Evolutionary conservation across 768 basidiomycete genomes (phyloP).

Genomic region (Rhizopogon sp.): DNA sequence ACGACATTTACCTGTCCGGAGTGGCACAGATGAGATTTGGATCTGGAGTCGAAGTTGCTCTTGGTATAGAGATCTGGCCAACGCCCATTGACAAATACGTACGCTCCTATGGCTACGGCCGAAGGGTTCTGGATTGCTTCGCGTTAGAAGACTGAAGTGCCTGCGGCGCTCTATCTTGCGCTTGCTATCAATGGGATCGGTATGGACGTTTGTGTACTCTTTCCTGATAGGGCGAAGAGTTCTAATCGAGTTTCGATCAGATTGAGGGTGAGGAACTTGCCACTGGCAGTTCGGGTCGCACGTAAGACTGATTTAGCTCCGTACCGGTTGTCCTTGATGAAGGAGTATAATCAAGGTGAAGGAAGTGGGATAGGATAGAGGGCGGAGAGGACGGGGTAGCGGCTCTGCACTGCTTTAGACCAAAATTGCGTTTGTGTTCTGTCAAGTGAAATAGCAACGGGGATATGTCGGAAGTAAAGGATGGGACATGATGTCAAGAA

Average conservation of each 20-base stretch:
- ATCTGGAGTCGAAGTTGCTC: no score
- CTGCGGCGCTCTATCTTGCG: background rate
- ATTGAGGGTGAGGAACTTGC: slow-evolving; percentile 1
- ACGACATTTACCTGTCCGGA: no score
- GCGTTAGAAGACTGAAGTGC: background rate
- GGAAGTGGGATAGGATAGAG: background rate
- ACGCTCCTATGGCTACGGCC: no score
- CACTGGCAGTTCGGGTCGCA: background rate
- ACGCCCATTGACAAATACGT: no score
- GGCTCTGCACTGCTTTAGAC: background rate
- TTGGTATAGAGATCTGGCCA: no score
- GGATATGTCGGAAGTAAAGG: background rate
- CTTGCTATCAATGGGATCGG: background rate
- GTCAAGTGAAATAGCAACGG: background rate
- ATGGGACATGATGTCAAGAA: no score
- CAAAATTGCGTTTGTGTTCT: background rate
- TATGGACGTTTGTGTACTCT: background rate
- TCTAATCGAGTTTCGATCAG: slow-evolving; percentile 1
- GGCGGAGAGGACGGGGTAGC: background rate
- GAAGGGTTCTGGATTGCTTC: no score
- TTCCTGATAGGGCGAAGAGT: background rate
- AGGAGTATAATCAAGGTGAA: background rate
- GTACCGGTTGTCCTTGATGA: background rate
- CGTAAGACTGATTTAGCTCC: slow-evolving; percentile 1
- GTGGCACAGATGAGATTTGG: no score